These are phyloP conservation scores for Solanum appendiculatum DNA, from an alignment of 257 asterid species.

Conservation along the genomic window DNA sequence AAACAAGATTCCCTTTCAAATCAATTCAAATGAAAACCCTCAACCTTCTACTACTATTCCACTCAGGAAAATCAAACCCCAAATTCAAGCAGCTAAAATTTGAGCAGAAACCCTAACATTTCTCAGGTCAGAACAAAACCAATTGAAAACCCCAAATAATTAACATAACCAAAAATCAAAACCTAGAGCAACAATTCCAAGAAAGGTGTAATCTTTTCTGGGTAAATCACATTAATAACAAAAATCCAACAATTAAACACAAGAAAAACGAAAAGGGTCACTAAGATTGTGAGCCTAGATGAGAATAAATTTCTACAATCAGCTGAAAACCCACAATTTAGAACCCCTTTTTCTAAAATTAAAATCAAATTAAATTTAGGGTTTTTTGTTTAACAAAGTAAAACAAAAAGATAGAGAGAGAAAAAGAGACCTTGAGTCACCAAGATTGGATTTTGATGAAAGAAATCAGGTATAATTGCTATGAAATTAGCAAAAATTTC, in stretches of 20 bases:
- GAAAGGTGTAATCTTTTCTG: not conserved
- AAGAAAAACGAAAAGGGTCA: not conserved
- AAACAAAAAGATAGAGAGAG: not conserved
- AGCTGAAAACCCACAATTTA: slow-evolving; percentile 1
- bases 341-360: not conserved
- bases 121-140: not conserved
- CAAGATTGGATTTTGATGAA: slow-evolving; percentile 4
- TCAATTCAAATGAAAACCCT: slow-evolving; percentile 13
- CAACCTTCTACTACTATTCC: not conserved
- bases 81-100: not conserved
- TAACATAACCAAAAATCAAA: not conserved
- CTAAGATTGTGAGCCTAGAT: slow-evolving; percentile 2
- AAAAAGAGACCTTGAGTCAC: not conserved
- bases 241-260: slow-evolving; percentile 1
- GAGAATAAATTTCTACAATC: not conserved
- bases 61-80: not conserved
- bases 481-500: not conserved
- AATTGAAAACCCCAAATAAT: not conserved
- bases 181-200: not conserved
- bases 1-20: not conserved
- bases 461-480: not conserved
- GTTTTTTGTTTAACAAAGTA: not conserved
- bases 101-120: not conserved
- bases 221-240: not conserved
- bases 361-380: not conserved